Base-by-base conservation (phyloP, 768 basidiomycete species). In the Boletus speciosus region DNA sequence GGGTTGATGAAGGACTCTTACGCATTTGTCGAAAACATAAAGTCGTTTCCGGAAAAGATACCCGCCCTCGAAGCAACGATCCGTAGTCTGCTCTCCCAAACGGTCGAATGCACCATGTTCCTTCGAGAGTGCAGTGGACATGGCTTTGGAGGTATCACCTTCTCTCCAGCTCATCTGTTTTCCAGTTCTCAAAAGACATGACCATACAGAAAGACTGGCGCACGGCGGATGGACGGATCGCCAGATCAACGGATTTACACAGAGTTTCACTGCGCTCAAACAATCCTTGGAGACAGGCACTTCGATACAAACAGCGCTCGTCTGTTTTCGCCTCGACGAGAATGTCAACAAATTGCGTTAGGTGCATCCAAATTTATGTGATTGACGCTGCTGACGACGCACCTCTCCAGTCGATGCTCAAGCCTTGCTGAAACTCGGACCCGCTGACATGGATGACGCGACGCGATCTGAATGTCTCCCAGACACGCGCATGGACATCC, bases 61-160 rank as follows among this genome's bases (percentile, higher is more conserved):
- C 58, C 62, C 21, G 14, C 36, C 4, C 65, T 73, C 3, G 66
- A 74, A 42, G 55, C 58, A 31, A 62, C 58, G 14, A 63, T 74
- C 44, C 51, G 54, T 4, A 52, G 52, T 1, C 57, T 74, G 19
- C 45, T 69, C 2, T 59, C 63, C 8, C 73, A 73, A 44, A 74
- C 72, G 0, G 61, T 71, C 6, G 73, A 74, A 59, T 74, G 73
- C 31, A 66, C 56, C 15, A 61, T 74, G 50, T 74, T 74, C 49
- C 58, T 74, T 46, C 72, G 64, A 7, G 73, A 74, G 49, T 74
- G 68, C 40, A 65, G 61, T 47, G 71, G 71, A 0, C 57, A 66
- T 47, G 71, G 73, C 8, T 74, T 74, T 40, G 61, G 61, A 57
- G 54, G 73, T 74, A 56, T n/a, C 44, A 25, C 39, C 7, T 23